These are phyloP conservation scores for Rhodofomes roseus DNA, from an alignment of 1,284 basidiomycete species.

Conservation along the genomic window DNA sequence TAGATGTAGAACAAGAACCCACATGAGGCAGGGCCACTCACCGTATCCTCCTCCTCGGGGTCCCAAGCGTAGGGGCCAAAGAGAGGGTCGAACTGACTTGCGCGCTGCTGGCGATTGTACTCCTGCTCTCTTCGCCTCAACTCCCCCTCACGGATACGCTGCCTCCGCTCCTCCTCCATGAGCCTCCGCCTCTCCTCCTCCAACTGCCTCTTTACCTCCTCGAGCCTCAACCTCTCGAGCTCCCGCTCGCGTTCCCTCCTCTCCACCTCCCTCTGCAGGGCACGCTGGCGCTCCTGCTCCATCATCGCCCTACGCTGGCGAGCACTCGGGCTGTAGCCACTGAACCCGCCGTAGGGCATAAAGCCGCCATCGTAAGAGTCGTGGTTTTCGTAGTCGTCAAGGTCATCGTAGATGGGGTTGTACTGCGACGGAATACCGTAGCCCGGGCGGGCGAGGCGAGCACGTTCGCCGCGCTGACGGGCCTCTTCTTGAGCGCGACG, in stretches of 20 bases:
- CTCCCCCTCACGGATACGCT: slow-evolving; percentile 18
- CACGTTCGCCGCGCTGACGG: slow-evolving; percentile 28
- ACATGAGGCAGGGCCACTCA: neutral
- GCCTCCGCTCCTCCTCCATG: slow-evolving; percentile 20
- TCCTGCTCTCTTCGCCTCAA: slow-evolving; percentile 20
- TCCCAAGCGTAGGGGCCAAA: slow-evolving; percentile 1
- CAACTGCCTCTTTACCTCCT: slow-evolving; percentile 18
- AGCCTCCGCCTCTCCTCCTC: slow-evolving; percentile 20
- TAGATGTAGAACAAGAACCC: neutral
- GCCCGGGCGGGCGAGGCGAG: slow-evolving; percentile 23
- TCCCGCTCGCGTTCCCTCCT: slow-evolving; percentile 18
- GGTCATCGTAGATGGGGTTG: slow-evolving; percentile 18
- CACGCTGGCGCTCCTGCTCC: slow-evolving; percentile 18
- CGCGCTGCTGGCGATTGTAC: slow-evolving; percentile 8
- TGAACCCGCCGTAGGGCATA: slow-evolving; percentile 5
- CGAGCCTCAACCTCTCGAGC: slow-evolving; percentile 17
- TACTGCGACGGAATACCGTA: slow-evolving; percentile 16
- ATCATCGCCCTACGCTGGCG: slow-evolving; percentile 16
- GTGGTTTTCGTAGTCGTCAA: slow-evolving; percentile 15
- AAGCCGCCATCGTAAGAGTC: slow-evolving; percentile 7
- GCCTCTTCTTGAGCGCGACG: slow-evolving; percentile 29
- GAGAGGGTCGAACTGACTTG: slow-evolving; percentile 2
- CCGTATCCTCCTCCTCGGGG: neutral
- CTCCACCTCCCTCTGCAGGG: slow-evolving; percentile 20
- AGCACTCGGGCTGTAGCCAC: slow-evolving; percentile 4